Percentiles rank a stretch among this genome's conserved stretches.
Conservation (phyloP, 2,329 filamentous ascomycete species). For the Aureobasidium melanogenum region DNA sequence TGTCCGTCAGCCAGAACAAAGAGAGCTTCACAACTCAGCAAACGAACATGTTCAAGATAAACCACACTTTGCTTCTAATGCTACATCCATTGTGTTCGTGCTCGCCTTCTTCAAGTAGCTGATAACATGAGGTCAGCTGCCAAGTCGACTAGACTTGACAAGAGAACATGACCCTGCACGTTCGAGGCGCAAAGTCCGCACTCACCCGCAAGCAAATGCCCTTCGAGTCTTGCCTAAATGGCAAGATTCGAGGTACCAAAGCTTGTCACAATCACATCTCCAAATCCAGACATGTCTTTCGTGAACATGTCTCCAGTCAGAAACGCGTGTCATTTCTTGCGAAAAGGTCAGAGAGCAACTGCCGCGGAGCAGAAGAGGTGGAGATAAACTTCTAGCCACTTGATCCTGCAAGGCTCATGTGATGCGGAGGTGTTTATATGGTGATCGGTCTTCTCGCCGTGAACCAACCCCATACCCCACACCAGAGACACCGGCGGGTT, state of each 20-base stretch:
- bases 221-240: background rate
- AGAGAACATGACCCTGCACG: background rate
- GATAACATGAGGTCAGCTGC: background rate
- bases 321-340: background rate
- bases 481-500: background rate
- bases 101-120: background rate
- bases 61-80: too few species aligned
- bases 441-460: constrained; percentile 1
- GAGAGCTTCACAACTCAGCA: too few species aligned
- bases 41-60: too few species aligned
- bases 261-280: background rate
- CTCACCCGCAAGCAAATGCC: background rate
- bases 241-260: background rate
- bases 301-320: background rate
- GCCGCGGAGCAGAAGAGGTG: background rate
- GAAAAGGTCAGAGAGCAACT: background rate
- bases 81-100: too few species aligned
- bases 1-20: too few species aligned
- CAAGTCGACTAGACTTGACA: background rate
- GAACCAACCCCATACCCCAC: background rate
- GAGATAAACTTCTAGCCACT: background rate
- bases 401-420: background rate
- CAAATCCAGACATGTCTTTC: background rate
- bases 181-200: background rate
- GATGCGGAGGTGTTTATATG: background rate